Conservation (phyloP, 140 eudicot species). For the Senecio squalidus region DNA sequence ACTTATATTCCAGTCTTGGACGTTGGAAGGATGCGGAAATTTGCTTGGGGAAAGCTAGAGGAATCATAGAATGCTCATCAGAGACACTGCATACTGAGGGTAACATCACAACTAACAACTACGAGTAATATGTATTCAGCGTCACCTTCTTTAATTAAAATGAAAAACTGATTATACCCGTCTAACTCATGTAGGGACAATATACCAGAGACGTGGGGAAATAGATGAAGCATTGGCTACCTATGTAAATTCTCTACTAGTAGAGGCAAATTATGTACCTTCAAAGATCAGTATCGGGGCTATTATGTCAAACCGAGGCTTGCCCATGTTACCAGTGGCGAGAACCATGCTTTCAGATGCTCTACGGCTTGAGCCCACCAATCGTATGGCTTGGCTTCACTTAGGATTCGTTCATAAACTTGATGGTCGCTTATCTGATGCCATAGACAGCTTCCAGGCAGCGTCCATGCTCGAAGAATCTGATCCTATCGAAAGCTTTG, state of each 20-base stretch:
- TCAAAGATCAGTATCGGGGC: conserved; percentile 72
- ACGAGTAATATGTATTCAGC: too few relatives aligned
- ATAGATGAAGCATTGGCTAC: conserved; percentile 64
- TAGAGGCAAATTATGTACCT: conserved; percentile 74
- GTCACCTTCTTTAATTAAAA: background rate
- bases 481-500: conserved; percentile 81
- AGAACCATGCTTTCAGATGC: conserved; percentile 85
- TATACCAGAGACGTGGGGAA: conserved; percentile 66
- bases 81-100: conserved; percentile 81
- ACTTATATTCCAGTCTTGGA: conserved; percentile 77
- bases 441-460: conserved; percentile 91
- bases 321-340: conserved; percentile 69
- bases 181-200: conserved; percentile 39
- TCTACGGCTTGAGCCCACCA: conserved; percentile 75
- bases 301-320: conserved; percentile 44
- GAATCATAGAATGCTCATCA: conserved; percentile 57
- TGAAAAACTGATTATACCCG: background rate
- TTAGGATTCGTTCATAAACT: conserved; percentile 76
- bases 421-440: conserved; percentile 85
- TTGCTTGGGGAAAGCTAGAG: conserved; percentile 84
- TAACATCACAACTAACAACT: too few relatives aligned
- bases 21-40: conserved; percentile 92
- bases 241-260: conserved; percentile 62
- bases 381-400: conserved; percentile 75
- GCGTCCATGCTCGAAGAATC: conserved; percentile 95